Percentiles rank a stretch among this genome's conserved stretches.
phyloP scores from a whole-genome alignment of 23 red algal genomes.

The Gracilaria domingensis region DNA sequence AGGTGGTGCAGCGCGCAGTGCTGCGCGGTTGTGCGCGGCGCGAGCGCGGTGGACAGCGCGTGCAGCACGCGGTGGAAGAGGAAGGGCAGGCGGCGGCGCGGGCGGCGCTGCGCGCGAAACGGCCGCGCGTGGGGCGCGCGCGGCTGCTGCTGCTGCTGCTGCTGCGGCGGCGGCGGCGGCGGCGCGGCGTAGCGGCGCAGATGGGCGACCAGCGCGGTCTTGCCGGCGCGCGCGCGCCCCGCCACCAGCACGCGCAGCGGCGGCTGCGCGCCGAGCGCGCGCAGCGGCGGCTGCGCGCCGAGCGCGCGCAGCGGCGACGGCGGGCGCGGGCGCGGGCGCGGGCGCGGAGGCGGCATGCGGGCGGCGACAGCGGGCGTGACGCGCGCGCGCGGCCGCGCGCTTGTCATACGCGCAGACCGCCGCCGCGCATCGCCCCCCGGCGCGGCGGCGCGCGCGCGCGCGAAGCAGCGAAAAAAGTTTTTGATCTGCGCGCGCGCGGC shows the following conservation, averaged over 20 bases:
- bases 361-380: not conserved
- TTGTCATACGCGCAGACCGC: not conserved
- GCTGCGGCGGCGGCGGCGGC: not conserved
- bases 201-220: slow-evolving; percentile 1
- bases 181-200: not conserved
- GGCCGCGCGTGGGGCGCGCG: not conserved
- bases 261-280: not conserved
- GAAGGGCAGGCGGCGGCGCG: not conserved
- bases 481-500: too few species aligned
- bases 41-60: too few species aligned
- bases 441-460: not conserved
- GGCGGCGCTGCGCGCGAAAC: too few species aligned
- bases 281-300: not conserved
- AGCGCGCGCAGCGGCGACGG: not conserved
- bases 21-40: too few species aligned
- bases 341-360: not conserved
- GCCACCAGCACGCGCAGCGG: not conserved
- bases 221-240: not conserved
- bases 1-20: not conserved
- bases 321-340: not conserved
- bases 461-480: not conserved
- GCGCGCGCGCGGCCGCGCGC: not conserved
- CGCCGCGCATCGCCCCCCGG: too few species aligned
- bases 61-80: too few species aligned
- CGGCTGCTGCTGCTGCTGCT: not conserved